Conservation (phyloP, 2,329 filamentous ascomycete species). For the Xylariaceae sp. region DNA sequence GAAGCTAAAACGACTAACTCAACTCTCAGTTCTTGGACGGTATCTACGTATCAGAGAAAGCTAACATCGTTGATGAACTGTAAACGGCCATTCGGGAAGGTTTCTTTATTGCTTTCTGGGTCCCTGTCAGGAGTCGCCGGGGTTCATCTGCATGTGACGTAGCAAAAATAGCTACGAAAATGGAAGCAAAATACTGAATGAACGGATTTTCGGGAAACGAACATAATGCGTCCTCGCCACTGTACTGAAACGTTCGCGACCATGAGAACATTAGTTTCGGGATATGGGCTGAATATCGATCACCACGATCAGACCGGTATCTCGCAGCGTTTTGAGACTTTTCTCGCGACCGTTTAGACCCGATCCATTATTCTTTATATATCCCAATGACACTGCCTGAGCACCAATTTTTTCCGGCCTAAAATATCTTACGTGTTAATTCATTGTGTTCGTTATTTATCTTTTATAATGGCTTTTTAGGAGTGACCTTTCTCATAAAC, state of each 20-base stretch:
- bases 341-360: conserved; percentile 15
- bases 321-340: conserved; percentile 1
- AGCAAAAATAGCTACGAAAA: conserved; percentile 51
- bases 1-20: conserved; percentile 30
- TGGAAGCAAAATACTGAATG: conserved; percentile 43
- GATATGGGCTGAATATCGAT: conserved; percentile 14
- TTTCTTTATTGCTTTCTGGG: conserved; percentile 67
- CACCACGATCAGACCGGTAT: conserved; percentile 9
- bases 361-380: conserved; percentile 17
- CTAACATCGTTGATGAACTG: conserved; percentile 84
- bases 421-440: neutral
- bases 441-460: too few species aligned
- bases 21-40: conserved; percentile 90
- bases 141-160: conserved; percentile 69
- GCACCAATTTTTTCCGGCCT: neutral
- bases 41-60: conserved; percentile 99
- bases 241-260: conserved; percentile 11
- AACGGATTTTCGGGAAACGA: conserved; percentile 25
- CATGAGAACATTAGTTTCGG: conserved; percentile 17
- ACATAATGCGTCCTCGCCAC: conserved; percentile 16
- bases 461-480: too few species aligned
- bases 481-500: too few species aligned
- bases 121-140: conserved; percentile 66
- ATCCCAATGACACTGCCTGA: conserved; percentile 1
- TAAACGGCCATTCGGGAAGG: conserved; percentile 53